Evolutionary conservation across 805 yeast species (phyloP).

Genomic region (Wickerhamomyces chaumierensis): DNA sequence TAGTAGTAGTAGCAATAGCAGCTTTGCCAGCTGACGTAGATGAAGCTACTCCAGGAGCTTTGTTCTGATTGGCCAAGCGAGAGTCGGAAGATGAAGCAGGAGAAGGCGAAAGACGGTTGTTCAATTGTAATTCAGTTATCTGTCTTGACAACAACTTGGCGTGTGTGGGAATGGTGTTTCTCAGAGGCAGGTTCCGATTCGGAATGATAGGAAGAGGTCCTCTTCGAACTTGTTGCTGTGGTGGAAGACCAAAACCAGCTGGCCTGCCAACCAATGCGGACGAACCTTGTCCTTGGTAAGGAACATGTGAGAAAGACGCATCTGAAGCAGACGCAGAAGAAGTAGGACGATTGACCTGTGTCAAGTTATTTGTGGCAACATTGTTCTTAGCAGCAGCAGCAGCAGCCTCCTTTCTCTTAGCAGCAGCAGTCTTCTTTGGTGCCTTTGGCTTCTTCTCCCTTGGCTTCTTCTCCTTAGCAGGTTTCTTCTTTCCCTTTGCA

Average conservation of each 20-base stretch:
- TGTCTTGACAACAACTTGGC: constrained; percentile 2
- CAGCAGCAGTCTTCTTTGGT: constrained; percentile 17
- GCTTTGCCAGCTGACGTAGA: constrained; percentile 14
- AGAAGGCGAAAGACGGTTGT: constrained; percentile 11
- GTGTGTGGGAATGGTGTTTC: background rate
- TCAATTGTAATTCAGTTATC: constrained; percentile 12
- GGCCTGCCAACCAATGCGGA: no score
- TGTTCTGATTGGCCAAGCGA: no score
- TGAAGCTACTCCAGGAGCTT: no score
- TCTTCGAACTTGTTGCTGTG: background rate
- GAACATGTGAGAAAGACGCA: constrained; percentile 10
- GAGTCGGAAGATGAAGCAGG: no score
- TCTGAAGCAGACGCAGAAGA: constrained; percentile 10
- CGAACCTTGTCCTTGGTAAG: no score
- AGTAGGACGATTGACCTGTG: constrained; percentile 12
- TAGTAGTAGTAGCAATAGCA: constrained; percentile 4
- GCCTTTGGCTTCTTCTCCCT: constrained; percentile 18
- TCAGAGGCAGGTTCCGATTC: background rate
- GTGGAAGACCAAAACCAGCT: no score
- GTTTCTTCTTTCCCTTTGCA: constrained; percentile 8
- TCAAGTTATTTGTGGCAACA: no score
- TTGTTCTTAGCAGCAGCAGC: constrained; percentile 7
- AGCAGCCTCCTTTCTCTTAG: constrained; percentile 17
- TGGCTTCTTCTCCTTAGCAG: constrained; percentile 14
- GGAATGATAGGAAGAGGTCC: background rate